phyloP scores from a whole-genome alignment of 1,139 yeast species.

The Zygoascus hellenicus region DNA sequence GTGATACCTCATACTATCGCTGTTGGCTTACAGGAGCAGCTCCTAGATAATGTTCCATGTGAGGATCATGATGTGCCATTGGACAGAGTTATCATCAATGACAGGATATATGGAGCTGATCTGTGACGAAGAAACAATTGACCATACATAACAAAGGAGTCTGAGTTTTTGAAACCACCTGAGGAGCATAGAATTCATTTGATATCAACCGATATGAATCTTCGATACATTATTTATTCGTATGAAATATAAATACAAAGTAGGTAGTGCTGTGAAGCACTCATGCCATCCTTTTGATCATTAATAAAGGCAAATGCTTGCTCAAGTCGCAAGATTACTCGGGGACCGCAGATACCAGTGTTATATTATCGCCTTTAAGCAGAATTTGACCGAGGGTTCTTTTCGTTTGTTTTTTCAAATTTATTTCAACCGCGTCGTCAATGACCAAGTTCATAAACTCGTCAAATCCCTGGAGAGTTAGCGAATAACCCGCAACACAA shows the following conservation, averaged over 20 bases:
- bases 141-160: background rate
- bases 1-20: constrained; percentile 44
- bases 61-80: constrained; percentile 68
- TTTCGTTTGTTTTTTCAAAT: constrained; percentile 40
- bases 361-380: constrained; percentile 90
- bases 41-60: constrained; percentile 52
- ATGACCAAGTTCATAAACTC: constrained; percentile 97
- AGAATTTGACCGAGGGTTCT: constrained; percentile 48
- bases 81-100: constrained; percentile 51
- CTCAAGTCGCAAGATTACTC: constrained; percentile 11
- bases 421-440: constrained; percentile 76
- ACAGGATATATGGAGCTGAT: background rate
- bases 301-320: background rate
- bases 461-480: constrained; percentile 64
- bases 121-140: too few species aligned
- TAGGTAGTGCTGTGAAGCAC: background rate
- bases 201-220: too few species aligned
- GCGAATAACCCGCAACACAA: background rate
- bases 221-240: too few species aligned
- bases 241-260: too few species aligned
- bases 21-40: constrained; percentile 63
- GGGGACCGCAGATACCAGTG: constrained; percentile 62
- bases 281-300: background rate
- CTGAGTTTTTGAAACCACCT: background rate
- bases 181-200: too few species aligned